Evolutionary conservation across 139 green algal genomes (phyloP), one percentile per base, ranked within the genome.

Genomic region (Penium margaritaceum): DNA sequence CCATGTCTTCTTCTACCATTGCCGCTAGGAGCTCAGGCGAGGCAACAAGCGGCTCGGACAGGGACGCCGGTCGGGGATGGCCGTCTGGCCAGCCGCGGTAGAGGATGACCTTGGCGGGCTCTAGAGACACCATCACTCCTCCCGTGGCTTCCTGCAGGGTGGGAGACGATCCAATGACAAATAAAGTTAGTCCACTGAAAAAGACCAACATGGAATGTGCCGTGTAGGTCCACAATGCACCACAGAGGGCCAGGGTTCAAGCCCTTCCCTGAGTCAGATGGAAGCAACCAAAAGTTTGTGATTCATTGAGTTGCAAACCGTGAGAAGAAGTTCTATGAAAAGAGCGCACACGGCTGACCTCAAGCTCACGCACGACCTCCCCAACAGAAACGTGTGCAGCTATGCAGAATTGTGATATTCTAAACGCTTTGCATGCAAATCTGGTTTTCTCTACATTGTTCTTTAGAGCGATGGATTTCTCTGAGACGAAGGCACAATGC

Each of bases 81-180:
- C 58, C 24, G 6, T 73, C 27, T 14, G 53, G 53, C 68, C 68
- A 76, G 15, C 68, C 68, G 5, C 68, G 4, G 57, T 76, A 76
- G 30, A 76, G 12, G 41, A 76, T 76, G 54, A 76, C 37, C 43
- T 74, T 73, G 51, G 38, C 34, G 5, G 68, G 68, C 36, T 76
- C 68, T 29, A 27, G 30, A 14, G 54, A 76, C 54, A 76, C 68
- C 24, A 73, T 53, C 33, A 76, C 68, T 3, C 54, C 68, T 3
- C 68, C 68, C 34, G 68, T 76, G 3, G 54, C 53, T 35, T 37
- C 53, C 68, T 76, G 68, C 51, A 64, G n/a, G n/a, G n/a, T n/a
- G n/a, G n/a, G n/a, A n/a, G n/a, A n/a, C n/a, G n/a, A n/a, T n/a
- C n/a, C n/a, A n/a, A n/a, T n/a, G n/a, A n/a, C n/a, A n/a, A n/a